Conservation (phyloP, 352 stramenopile genomes). For the Halophytophthora batemanensis region DNA sequence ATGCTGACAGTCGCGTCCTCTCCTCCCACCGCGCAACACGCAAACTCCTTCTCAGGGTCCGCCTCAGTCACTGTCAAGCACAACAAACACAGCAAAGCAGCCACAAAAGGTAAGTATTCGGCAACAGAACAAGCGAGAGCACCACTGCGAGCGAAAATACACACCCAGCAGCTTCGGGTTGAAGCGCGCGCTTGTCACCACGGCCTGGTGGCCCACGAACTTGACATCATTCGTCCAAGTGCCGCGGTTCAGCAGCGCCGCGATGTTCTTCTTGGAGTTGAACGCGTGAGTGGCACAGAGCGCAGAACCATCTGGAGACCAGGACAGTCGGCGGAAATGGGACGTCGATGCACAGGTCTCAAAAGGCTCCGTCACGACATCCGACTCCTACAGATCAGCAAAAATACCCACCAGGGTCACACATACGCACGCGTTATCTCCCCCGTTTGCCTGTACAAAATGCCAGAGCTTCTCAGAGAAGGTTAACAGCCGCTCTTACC, state of each 20-base stretch:
- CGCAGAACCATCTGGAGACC: slow-evolving; percentile 78
- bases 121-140: not conserved
- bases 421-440: not conserved
- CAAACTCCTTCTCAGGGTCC: slow-evolving; percentile 75
- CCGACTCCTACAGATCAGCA: slow-evolving; percentile 22
- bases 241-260: slow-evolving; percentile 66
- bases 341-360: slow-evolving; percentile 74
- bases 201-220: slow-evolving; percentile 77
- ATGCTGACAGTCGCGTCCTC: slow-evolving; percentile 86
- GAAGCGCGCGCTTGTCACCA: slow-evolving; percentile 82
- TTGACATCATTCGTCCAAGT: slow-evolving; percentile 84
- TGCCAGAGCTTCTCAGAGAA: too few species aligned
- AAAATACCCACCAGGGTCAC: not conserved
- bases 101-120: slow-evolving; percentile 6
- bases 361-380: slow-evolving; percentile 72
- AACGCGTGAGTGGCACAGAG: slow-evolving; percentile 83
- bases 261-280: slow-evolving; percentile 87
- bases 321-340: slow-evolving; percentile 81
- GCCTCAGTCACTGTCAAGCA: slow-evolving; percentile 39
- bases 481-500: slow-evolving; percentile 8
- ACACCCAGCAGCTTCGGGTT: slow-evolving; percentile 76
- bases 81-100: too few species aligned
- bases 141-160: not conserved
- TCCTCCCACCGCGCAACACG: slow-evolving; percentile 78
- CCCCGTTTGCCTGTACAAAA: too few species aligned